A percentile compares a stretch with the other conserved stretches of the same genome.
Conservation (phyloP, 2,329 filamentous ascomycete genomes). For the Penicillium brevicompactum region DNA sequence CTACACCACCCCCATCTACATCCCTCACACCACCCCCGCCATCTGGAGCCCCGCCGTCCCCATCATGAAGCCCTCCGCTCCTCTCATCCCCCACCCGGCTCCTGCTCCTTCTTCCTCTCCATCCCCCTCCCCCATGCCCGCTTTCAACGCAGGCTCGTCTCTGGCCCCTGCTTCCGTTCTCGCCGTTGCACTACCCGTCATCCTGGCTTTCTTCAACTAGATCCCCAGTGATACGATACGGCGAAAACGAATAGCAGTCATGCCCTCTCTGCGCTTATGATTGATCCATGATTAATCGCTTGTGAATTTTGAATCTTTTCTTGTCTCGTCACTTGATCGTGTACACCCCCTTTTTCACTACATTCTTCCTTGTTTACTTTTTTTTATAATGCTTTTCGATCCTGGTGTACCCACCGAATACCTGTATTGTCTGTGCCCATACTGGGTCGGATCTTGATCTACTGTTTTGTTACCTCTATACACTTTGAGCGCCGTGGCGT, state of each 20-base stretch:
- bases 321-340: background rate
- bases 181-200: slow-evolving; percentile 18
- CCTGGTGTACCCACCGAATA: slow-evolving; percentile 8
- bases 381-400: background rate
- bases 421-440: slow-evolving; percentile 5
- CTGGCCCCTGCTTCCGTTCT: slow-evolving; percentile 17
- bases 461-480: background rate
- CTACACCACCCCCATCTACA: slow-evolving; percentile 22
- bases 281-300: slow-evolving; percentile 8
- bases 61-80: slow-evolving; percentile 15
- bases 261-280: background rate
- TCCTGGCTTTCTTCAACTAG: slow-evolving; percentile 23
- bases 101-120: slow-evolving; percentile 10
- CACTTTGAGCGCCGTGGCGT: background rate
- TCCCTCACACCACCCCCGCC: slow-evolving; percentile 18
- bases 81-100: slow-evolving; percentile 19
- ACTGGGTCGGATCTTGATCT: background rate
- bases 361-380: slow-evolving; percentile 6
- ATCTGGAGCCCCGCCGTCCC: slow-evolving; percentile 10
- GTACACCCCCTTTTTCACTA: background rate
- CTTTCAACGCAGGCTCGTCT: slow-evolving; percentile 24
- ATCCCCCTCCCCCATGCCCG: slow-evolving; percentile 3
- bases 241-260: background rate
- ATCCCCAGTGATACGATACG: background rate
- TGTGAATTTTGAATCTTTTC: background rate